phyloP scores from a whole-genome alignment of 371 early-diverging fungal genomes.

The Dinochytrium kinnereticum region DNA sequence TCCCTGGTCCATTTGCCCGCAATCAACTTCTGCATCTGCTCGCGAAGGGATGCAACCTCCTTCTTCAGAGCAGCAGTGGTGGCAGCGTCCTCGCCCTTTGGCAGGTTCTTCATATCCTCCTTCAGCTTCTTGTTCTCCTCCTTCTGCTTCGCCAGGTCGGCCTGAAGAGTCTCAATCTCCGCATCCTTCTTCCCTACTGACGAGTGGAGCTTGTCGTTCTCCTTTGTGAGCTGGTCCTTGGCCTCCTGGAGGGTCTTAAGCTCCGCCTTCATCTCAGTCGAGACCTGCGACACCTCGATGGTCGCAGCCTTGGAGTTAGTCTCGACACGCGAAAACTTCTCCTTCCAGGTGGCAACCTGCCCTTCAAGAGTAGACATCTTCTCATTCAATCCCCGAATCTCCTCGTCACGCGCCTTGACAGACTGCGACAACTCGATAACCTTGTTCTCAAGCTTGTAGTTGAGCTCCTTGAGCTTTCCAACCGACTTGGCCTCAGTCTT shows the following conservation, averaged over 20 bases:
- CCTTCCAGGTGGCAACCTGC: conserved; percentile 71
- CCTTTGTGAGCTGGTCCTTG: conserved; percentile 55
- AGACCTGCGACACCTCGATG: conserved; percentile 48
- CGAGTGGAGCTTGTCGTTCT: conserved; percentile 55
- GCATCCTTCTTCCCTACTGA: conserved; percentile 70
- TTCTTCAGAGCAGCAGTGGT: conserved; percentile 45
- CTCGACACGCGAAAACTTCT: conserved; percentile 52
- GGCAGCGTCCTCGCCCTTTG: conserved; percentile 47
- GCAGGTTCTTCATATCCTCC: conserved; percentile 44
- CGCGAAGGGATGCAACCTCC: conserved; percentile 72
- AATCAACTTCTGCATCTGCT: conserved; percentile 51
- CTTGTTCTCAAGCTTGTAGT: conserved; percentile 93
- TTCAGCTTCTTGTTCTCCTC: conserved; percentile 53
- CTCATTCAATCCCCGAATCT: conserved; percentile 64
- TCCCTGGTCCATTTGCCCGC: conserved; percentile 50
- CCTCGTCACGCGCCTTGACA: conserved; percentile 73
- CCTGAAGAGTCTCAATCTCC: conserved; percentile 67
- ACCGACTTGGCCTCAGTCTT: conserved; percentile 87
- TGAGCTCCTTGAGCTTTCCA: conserved; percentile 88
- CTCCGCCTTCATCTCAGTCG: conserved; percentile 63
- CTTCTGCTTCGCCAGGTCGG: conserved; percentile 64
- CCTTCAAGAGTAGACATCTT: conserved; percentile 67
- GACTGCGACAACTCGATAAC: conserved; percentile 91
- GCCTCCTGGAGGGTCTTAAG: conserved; percentile 58
- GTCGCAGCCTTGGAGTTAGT: conserved; percentile 37